These are phyloP conservation scores for Styphnolobium japonicum DNA, from an alignment of 306 rosid genomes.

Conservation along the genomic window DNA sequence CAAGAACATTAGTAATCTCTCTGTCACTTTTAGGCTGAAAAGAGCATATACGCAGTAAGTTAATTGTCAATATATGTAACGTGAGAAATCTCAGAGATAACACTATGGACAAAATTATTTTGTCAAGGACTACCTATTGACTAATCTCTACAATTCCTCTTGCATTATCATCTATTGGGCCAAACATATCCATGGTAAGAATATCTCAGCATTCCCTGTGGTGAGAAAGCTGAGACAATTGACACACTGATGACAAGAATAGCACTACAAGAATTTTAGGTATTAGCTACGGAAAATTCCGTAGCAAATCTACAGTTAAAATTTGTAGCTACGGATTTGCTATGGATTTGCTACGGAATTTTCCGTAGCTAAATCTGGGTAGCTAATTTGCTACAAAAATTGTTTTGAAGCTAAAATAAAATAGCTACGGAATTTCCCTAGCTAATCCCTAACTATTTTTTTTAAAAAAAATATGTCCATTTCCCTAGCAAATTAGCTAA, in stretches of 20 bases:
- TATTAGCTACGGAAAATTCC: no score
- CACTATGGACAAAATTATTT: constrained; percentile 2
- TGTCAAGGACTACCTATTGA: constrained; percentile 69
- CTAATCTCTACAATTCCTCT: constrained; percentile 99
- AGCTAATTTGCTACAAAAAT: no score
- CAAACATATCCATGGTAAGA: constrained; percentile 99
- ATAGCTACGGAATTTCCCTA: no score
- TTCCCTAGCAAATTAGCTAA: no score
- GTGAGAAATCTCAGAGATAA: constrained; percentile 23
- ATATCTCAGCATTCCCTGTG: constrained; percentile 99
- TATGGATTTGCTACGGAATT: no score
- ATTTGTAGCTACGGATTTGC: no score
- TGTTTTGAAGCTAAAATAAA: no score
- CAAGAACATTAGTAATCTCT: constrained; percentile 95
- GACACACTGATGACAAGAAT: constrained; percentile 91
- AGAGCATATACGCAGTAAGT: neutral
- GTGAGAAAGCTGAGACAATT: constrained; percentile 87
- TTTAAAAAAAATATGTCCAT: no score
- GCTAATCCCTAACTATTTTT: no score
- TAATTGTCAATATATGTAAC: neutral
- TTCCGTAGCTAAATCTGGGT: no score
- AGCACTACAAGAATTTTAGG: no score
- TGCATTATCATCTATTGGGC: constrained; percentile 99
- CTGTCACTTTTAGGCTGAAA: constrained; percentile 95
- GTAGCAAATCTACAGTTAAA: no score